Base-by-base conservation (phyloP, 2,329 filamentous ascomycete genomes). In the Teratosphaeria gauchensis region DNA sequence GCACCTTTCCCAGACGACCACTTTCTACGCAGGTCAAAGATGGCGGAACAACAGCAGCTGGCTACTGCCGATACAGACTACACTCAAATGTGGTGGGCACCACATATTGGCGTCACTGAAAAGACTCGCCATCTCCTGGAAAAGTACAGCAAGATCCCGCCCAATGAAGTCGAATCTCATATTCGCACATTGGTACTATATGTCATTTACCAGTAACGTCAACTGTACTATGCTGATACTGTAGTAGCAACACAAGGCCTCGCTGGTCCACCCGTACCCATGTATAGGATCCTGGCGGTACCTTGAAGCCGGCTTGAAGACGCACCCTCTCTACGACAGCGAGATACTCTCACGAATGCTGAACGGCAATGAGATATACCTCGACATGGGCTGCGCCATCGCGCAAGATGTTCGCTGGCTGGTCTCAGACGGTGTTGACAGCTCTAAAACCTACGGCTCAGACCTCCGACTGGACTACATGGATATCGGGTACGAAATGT, bases 371-470 rank as follows among this genome's bases (percentile, higher is more conserved):
- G 72, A 75, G 55, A 70, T 62, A 9, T 64, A 75, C 4, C 67
- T 76, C 16, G 75, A 77, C 58, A 59, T 76, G 1, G 75, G 74
- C 4, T 75, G 73, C 42, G 74, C 72, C 59, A 69, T 76, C 31
- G 74, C 68, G 0, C 73, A 75, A 59, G 74, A 76, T 38, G 62
- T 76, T 1, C 72, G 75, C 16, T 71, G 73, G 28, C 63, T 77
- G 16, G 67, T 69, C 11, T 57, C 66, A 30, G 74, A 77, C 52
- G 75, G 75, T 4, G 73, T 69, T 0, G 68, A 69, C 1, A 66
- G 61, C 9, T 59, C 60, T 35, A 69, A 66, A 4, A 62, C 72
- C 24, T 72, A 66, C 32, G 74, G 71, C 19, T 62, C 65, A 1
- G 75, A 76, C 35, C 65, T 69, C 6, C 61, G 64, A 12, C 62